phyloP scores from a whole-genome alignment of 176 grass and related monocot species.

The Hordeum marinum region DNA sequence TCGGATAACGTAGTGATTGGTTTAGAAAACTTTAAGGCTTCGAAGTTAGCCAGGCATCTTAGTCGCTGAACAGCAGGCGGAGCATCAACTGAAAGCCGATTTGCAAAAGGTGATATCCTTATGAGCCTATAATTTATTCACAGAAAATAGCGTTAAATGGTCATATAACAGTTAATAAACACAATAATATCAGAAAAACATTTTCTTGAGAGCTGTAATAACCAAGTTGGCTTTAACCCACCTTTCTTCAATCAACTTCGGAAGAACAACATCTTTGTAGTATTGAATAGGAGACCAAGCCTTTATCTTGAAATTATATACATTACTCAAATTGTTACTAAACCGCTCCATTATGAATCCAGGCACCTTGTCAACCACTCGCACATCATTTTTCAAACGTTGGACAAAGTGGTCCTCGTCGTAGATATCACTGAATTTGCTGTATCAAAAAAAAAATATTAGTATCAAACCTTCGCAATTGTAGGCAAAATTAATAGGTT shows the following conservation, averaged over 20 bases:
- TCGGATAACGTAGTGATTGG: constrained; percentile 66
- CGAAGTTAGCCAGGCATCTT: constrained; percentile 96
- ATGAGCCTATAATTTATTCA: constrained; percentile 63
- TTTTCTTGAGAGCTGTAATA: neutral
- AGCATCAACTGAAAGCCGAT: constrained; percentile 86
- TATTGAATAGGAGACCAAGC: constrained; percentile 85
- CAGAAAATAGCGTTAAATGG: neutral
- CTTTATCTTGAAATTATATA: constrained; percentile 97
- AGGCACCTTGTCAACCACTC: constrained; percentile 81
- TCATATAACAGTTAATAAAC: neutral
- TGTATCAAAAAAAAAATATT: constrained; percentile 39
- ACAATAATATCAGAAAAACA: constrained; percentile 6
- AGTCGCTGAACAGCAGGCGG: constrained; percentile 77
- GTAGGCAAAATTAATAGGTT: neutral
- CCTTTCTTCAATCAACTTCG: constrained; percentile 92
- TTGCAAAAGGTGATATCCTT: constrained; percentile 97
- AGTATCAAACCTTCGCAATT: neutral
- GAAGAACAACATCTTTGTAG: constrained; percentile 83
- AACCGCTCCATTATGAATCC: constrained; percentile 92
- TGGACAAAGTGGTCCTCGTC: constrained; percentile 79
- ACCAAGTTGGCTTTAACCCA: constrained; percentile 36
- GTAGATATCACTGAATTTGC: constrained; percentile 98
- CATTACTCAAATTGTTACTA: constrained; percentile 91
- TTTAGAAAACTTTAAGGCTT: constrained; percentile 92
- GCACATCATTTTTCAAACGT: constrained; percentile 79